Percentiles rank a stretch among this genome's conserved stretches.
Conservation (phyloP, 306 rosid species). For the Trifolium repens region DNA sequence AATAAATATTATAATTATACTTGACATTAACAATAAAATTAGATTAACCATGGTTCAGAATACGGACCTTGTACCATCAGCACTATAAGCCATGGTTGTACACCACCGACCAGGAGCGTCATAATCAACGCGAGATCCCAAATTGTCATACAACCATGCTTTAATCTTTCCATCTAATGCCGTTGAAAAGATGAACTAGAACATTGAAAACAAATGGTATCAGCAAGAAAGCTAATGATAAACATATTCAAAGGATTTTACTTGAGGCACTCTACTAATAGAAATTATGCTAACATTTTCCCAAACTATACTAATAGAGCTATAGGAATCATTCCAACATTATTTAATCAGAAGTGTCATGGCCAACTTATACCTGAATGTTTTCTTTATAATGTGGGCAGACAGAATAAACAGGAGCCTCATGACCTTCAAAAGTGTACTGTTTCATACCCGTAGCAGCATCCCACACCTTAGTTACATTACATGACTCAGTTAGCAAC, state of each 20-base stretch:
- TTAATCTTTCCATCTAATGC: constrained; percentile 96
- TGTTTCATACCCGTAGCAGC: constrained; percentile 82
- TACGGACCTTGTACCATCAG: constrained; percentile 90
- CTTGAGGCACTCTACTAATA: constrained; percentile 21
- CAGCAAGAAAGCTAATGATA: constrained; percentile 27
- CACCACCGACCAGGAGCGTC: constrained; percentile 99
- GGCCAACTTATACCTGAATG: constrained; percentile 70
- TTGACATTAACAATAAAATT: constrained; percentile 1
- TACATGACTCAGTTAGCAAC: constrained; percentile 44
- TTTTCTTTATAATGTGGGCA: constrained; percentile 95
- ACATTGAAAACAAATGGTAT: constrained; percentile 30
- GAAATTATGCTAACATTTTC: constrained; percentile 17
- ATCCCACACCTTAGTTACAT: constrained; percentile 85
- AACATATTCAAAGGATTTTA: constrained; percentile 28
- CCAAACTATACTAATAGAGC: constrained; percentile 8
- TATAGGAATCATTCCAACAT: constrained; percentile 23
- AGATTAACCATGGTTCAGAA: constrained; percentile 40
- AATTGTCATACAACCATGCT: constrained; percentile 97
- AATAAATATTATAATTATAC: constrained; percentile 2
- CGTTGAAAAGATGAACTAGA: constrained; percentile 91
- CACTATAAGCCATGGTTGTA: constrained; percentile 98
- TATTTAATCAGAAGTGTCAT: constrained; percentile 12
- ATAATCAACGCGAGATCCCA: constrained; percentile 99
- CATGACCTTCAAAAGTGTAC: constrained; percentile 92
- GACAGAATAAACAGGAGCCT: constrained; percentile 96